Percentiles rank a stretch among this genome's conserved stretches.
phyloP scores from a whole-genome alignment of 228 moss, liverwort and hornwort genomes.

The Sphagnum magellanicum region DNA sequence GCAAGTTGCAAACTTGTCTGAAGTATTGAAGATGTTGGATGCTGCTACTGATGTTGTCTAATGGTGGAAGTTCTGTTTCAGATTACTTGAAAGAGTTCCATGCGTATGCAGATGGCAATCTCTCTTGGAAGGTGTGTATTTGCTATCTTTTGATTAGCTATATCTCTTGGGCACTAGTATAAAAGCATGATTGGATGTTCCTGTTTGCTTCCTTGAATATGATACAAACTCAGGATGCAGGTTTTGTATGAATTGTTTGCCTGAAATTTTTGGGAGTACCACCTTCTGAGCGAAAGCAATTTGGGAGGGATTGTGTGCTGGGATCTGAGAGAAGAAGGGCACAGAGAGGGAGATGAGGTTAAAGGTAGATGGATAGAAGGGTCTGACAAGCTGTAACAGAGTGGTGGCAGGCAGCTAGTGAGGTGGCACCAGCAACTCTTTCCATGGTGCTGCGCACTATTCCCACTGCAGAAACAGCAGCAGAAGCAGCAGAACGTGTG shows the following conservation, averaged over 20 bases:
- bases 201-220: too few species aligned
- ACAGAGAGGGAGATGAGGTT: not conserved
- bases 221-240: too few species aligned
- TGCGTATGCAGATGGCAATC: conserved; percentile 70
- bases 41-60: too few species aligned
- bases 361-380: conserved; percentile 1
- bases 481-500: conserved; percentile 38
- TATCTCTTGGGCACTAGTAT: too few species aligned
- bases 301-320: too few species aligned
- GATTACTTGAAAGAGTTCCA: conserved; percentile 73
- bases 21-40: too few species aligned
- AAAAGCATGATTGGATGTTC: too few species aligned
- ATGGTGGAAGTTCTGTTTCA: conserved; percentile 12
- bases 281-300: too few species aligned
- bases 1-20: too few species aligned
- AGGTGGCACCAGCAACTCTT: conserved; percentile 69
- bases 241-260: too few species aligned
- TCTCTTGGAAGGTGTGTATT: conserved; percentile 82
- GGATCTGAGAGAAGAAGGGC: too few species aligned
- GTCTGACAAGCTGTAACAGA: not conserved
- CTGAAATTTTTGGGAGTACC: too few species aligned
- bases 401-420: conserved; percentile 74
- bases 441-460: conserved; percentile 51
- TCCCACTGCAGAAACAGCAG: conserved; percentile 38
- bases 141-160: not conserved